These are phyloP conservation scores for Teratosphaeria viscida DNA, from an alignment of 2,329 filamentous ascomycete genomes.

Conservation along the genomic window DNA sequence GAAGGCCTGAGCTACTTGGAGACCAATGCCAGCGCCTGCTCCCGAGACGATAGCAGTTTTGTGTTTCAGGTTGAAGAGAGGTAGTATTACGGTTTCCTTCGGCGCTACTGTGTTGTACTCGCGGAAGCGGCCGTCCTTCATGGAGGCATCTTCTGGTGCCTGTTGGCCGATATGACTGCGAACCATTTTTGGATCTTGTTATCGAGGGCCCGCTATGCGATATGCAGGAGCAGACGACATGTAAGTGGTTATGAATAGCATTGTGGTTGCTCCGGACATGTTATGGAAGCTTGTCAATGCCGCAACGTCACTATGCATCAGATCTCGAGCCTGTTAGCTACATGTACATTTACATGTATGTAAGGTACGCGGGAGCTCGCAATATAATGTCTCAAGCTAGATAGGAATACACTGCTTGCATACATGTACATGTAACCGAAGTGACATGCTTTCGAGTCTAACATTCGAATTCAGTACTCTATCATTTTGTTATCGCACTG, in stretches of 20 bases:
- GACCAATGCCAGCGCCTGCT: conserved; percentile 26
- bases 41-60: conserved; percentile 28
- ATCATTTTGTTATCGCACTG: too few species aligned
- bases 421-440: too few species aligned
- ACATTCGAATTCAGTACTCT: too few species aligned
- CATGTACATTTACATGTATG: too few species aligned
- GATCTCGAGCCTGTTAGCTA: too few species aligned
- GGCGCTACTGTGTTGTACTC: conserved; percentile 27
- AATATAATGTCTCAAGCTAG: too few species aligned
- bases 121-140: conserved; percentile 26
- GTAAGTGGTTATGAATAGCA: background rate
- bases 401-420: too few species aligned
- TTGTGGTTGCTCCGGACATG: background rate
- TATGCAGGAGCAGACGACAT: background rate
- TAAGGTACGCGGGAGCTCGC: too few species aligned
- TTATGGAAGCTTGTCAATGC: background rate
- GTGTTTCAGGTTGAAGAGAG: conserved; percentile 24
- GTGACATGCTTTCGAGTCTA: too few species aligned
- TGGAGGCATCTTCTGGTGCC: conserved; percentile 23
- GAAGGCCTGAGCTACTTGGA: conserved; percentile 23
- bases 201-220: background rate
- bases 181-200: background rate
- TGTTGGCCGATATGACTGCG: conserved; percentile 1
- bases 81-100: conserved; percentile 14
- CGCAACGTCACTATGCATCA: background rate